These are phyloP conservation scores for Liquidambar formosana DNA, from an alignment of 164 flowering plant species.

Conservation along the genomic window DNA sequence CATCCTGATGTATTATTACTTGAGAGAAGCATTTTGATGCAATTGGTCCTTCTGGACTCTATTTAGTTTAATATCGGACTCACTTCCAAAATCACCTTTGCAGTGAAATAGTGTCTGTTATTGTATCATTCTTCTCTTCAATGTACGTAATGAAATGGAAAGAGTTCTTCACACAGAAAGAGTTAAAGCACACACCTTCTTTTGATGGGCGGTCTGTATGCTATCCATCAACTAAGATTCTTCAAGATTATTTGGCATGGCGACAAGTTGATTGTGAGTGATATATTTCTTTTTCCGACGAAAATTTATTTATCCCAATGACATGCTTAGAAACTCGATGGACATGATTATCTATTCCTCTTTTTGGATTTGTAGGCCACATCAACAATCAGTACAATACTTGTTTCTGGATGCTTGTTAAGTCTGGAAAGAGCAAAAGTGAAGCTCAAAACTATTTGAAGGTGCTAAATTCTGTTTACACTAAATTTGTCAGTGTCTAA, in stretches of 20 bases:
- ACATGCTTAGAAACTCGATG: not conserved
- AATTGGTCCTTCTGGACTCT: not conserved
- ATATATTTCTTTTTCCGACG: not conserved
- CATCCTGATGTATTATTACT: not conserved
- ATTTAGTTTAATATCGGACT: constrained; percentile 8
- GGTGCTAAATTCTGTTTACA: constrained; percentile 31
- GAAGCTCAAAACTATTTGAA: constrained; percentile 72
- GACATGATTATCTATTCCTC: not conserved
- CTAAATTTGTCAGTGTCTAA: not conserved
- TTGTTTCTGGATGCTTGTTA: constrained; percentile 89
- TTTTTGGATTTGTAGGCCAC: constrained; percentile 50
- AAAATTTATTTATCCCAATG: not conserved
- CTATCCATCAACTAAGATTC: constrained; percentile 63
- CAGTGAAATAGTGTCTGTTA: constrained; percentile 66
- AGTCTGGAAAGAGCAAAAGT: constrained; percentile 71
- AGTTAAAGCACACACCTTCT: constrained; percentile 62
- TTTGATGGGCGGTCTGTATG: constrained; percentile 86
- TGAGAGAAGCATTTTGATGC: not conserved
- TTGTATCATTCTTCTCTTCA: constrained; percentile 73
- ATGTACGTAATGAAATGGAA: constrained; percentile 64
- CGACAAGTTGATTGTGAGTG: constrained; percentile 92
- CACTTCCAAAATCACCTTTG: constrained; percentile 22
- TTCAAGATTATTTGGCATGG: constrained; percentile 82
- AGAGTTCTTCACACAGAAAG: constrained; percentile 55
- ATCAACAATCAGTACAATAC: constrained; percentile 93